phyloP scores from a whole-genome alignment of 2,329 filamentous ascomycete species.

The Fusarium begoniae region DNA sequence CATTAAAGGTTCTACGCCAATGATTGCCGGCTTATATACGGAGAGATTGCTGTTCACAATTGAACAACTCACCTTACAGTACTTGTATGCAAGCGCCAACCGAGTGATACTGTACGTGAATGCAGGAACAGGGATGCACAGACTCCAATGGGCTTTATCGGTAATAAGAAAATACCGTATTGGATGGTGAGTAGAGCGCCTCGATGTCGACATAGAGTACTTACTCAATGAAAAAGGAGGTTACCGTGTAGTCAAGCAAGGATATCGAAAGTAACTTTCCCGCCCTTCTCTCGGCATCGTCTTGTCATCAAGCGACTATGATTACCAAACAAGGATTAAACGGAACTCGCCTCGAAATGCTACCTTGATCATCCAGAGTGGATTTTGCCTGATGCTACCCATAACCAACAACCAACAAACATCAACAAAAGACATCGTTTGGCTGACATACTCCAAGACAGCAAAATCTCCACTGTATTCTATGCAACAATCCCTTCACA shows the following conservation, averaged over 20 bases:
- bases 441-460: neutral
- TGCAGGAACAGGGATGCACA: constrained; percentile 18
- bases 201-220: neutral
- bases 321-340: neutral
- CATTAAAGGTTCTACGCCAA: too few species aligned
- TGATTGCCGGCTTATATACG: neutral
- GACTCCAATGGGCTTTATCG: neutral
- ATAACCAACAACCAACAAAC: neutral
- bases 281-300: neutral
- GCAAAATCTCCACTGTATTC: neutral
- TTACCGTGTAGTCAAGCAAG: neutral
- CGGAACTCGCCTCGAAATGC: constrained; percentile 1
- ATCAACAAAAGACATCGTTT: neutral
- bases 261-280: neutral
- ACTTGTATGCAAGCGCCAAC: neutral
- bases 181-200: neutral
- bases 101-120: neutral
- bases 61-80: neutral
- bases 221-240: neutral
- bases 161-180: neutral
- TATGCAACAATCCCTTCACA: neutral
- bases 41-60: neutral
- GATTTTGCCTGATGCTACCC: neutral
- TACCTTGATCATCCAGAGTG: constrained; percentile 12
- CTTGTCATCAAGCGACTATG: neutral